phyloP scores from a whole-genome alignment of 306 rosid genomes.

The Corylus avellana region DNA sequence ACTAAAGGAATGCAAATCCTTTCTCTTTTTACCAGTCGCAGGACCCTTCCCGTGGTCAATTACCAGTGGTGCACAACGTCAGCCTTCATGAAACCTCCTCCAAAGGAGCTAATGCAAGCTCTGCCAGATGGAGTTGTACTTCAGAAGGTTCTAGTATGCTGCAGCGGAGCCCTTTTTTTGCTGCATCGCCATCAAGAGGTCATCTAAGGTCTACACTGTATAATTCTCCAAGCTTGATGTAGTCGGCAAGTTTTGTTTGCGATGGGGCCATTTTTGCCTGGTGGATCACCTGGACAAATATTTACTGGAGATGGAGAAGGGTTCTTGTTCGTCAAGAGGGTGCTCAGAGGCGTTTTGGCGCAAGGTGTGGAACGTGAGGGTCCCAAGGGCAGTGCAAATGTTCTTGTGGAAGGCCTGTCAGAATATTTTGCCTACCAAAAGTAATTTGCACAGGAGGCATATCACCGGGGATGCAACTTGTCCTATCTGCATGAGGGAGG shows the following conservation, averaged over 20 bases:
- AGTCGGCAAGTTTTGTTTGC: conserved; percentile 6
- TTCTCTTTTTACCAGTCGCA: conserved; percentile 29
- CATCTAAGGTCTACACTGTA: conserved; percentile 31
- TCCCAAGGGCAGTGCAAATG: no score
- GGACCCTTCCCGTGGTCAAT: conserved; percentile 24
- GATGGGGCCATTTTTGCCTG: conserved; percentile 10
- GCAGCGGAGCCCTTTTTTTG: conserved; percentile 26
- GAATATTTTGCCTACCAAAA: no score
- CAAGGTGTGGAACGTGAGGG: no score
- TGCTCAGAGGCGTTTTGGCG: no score
- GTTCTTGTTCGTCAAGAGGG: no score
- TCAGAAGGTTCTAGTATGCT: conserved; percentile 32
- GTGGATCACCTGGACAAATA: neutral
- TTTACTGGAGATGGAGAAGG: no score
- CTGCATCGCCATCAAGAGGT: conserved; percentile 30
- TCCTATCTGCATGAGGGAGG: no score
- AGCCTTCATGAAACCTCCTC: conserved; percentile 28
- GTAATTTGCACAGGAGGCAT: no score
- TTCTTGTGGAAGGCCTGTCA: no score
- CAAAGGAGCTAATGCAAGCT: conserved; percentile 30
- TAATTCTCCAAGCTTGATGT: conserved; percentile 32
- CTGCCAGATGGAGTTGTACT: conserved; percentile 43
- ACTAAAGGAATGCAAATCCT: conserved; percentile 23
- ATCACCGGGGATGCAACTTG: no score
- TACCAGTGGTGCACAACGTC: conserved; percentile 26